Evolutionary conservation across 352 stramenopile genomes (phyloP), one percentile per base, ranked within the genome.

Genomic region (Phytophthora sojae): DNA sequence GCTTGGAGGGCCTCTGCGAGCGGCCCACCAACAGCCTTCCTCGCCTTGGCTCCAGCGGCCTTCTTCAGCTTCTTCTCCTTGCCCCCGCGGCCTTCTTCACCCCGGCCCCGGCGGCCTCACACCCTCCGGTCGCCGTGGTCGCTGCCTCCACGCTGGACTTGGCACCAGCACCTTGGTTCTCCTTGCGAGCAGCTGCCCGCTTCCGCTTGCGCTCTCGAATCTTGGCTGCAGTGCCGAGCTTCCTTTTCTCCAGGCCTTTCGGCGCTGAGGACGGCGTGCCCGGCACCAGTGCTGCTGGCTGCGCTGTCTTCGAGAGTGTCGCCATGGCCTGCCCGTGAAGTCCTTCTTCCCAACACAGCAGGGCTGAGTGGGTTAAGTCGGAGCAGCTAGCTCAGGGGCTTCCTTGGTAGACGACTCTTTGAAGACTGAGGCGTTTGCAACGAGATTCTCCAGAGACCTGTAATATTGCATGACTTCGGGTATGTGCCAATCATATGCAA

Each of bases 151-250:
- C 44, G 44, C 44, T 23, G 44, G 44, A 51, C 44, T 51, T 7
- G 35, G 35, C 44, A 5, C 15, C 44, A 51, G 8, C 17, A 23
- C 44, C 44, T 23, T 51, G 44, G 15, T 4, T 51, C 17, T 51
- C 44, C 8, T 51, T 51, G 44, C 17, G 0, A 25, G 44, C 44
- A 5, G 44, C 44, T 23, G 44, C 44, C 8, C 44, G 44, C 44
- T 19, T 50, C 15, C 44, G 44, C 44, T 50, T 51, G 17, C 17
- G 44, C 44, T 51, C 49, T n/a, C 49, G 21, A n/a, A 55, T 55
- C 49, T 30, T 55, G 8, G 49, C 49, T 30, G 49, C 49, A 55
- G 49, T 55, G 4, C 49, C 49, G 21, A 25, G n/a, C 21, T 55
- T 55, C 49, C 47, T 4, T 30, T 25, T 55, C 7, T 32, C 12